phyloP scores from a whole-genome alignment of 1,284 basidiomycete genomes.

The Apiotrichum gracile region DNA sequence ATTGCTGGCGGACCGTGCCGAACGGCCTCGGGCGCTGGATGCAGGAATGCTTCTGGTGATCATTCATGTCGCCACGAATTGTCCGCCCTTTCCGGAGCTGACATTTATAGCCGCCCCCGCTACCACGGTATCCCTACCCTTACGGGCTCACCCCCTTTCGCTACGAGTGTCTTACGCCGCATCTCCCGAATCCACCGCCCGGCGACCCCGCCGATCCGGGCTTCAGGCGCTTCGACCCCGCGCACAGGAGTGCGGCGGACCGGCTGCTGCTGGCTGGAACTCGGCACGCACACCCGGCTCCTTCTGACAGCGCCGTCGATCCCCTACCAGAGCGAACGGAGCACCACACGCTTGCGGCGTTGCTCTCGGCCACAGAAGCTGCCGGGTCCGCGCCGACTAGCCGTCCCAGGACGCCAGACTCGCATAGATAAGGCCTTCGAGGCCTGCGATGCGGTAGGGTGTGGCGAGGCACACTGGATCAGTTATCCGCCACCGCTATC shows the following conservation, averaged over 20 bases:
- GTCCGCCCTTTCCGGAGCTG: too few relatives aligned
- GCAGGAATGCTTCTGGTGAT: too few relatives aligned
- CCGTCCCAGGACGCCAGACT: neutral
- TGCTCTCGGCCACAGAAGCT: neutral
- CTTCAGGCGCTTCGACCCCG: conserved; percentile 27
- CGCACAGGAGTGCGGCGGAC: conserved; percentile 2
- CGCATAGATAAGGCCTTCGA: neutral
- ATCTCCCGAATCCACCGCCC: conserved; percentile 24
- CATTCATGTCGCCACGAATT: too few relatives aligned
- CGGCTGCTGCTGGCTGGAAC: neutral
- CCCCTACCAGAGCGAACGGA: neutral
- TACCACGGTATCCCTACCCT: conserved; percentile 21
- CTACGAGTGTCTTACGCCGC: conserved; percentile 27
- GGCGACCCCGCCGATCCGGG: conserved; percentile 27
- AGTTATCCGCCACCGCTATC: too few relatives aligned
- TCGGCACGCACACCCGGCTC: neutral
- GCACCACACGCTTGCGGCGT: neutral
- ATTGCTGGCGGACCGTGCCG: neutral
- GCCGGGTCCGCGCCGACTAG: neutral
- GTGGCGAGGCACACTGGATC: too few relatives aligned
- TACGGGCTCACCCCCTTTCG: conserved; percentile 34
- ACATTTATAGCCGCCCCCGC: too few relatives aligned
- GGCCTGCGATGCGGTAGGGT: too few relatives aligned
- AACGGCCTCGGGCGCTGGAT: too few relatives aligned
- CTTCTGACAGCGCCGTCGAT: neutral